phyloP scores from a whole-genome alignment of 225 moss, liverwort and hornwort genomes.

The Climacium dendroides region DNA sequence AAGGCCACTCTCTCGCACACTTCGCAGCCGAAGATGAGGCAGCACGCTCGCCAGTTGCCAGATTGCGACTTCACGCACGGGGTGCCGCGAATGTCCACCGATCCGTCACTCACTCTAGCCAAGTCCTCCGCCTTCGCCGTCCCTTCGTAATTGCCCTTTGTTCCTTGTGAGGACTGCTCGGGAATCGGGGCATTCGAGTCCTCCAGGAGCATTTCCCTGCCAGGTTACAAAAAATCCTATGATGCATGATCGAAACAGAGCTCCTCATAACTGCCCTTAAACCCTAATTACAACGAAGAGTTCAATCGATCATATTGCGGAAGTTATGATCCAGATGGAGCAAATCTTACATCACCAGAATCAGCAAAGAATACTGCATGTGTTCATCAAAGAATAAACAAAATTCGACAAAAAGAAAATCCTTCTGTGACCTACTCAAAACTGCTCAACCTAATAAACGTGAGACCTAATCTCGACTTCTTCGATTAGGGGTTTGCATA shows the following conservation, averaged over 20 bases:
- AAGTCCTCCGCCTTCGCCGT: neutral
- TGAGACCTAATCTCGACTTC: neutral
- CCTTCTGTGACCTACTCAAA: neutral
- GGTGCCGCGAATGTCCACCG: constrained; percentile 30
- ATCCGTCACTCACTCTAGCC: constrained; percentile 30
- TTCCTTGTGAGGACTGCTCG: neutral
- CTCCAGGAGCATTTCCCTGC: constrained; percentile 27
- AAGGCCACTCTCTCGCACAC: constrained; percentile 84
- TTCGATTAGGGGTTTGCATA: neutral
- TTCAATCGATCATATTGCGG: no score
- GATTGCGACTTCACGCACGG: constrained; percentile 15
- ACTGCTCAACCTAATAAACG: neutral
- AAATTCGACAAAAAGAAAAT: neutral
- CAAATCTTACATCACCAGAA: neutral
- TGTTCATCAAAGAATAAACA: neutral
- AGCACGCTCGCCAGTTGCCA: constrained; percentile 43
- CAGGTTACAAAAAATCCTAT: neutral
- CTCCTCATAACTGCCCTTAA: neutral
- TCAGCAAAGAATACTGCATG: neutral
- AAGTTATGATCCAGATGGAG: neutral
- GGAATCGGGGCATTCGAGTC: neutral
- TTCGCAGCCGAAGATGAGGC: constrained; percentile 56
- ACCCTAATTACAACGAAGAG: neutral
- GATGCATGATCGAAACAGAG: neutral
- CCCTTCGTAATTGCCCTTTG: neutral